Evolutionary conservation across 2,329 filamentous ascomycete species (phyloP), one percentile per base, ranked within the genome.

Genomic region (Tolypocladium endophyticum): DNA sequence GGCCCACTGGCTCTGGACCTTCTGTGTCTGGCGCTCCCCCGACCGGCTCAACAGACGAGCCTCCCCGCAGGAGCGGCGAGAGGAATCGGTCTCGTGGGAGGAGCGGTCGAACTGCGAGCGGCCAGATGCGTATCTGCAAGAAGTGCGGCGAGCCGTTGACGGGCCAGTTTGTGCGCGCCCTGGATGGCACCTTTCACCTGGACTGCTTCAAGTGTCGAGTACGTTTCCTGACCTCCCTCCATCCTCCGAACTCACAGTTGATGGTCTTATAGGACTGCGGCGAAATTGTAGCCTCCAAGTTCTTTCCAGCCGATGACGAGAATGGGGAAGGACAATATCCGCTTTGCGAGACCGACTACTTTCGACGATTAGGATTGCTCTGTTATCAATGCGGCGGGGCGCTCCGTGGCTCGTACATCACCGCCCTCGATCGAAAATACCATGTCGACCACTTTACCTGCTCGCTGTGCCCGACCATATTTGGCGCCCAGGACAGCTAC

Each of bases 391-490:
- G 94, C 72, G 91, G 92, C 64, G 91, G 92, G 61, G 94, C 94
- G 55, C 82, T 99, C 25, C 88, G 94, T 63, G 94, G 94, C 55
- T 97, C 94, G 5, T 99, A 99, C 76, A 99, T 99, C 70, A 99
- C 94, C 20, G 94, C 94, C 4, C 82, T 99, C 58, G 94, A 99
- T 67, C 90, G 91, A 68, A 99, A 99, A 77, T 99, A 99, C 74
- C 94, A 97, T 74, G 96, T 99, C 65, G 93, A 97, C 73, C 94
- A 99, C 76, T 99, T 99, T 70, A 99, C 94, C 43, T 99, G 94
- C 76, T 97, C 92, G 14, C 86, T 97, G 38, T 99, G 94, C 71
- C 89, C 92, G 5, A 97, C 94, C 1, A 89, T 97, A n/a, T 99
- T 99, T 71, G 94, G 94, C 57, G 94, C 94, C 8, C 91, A 96